Conservation (phyloP, 208 protist species). For the Naegleria lovaniensis region DNA sequence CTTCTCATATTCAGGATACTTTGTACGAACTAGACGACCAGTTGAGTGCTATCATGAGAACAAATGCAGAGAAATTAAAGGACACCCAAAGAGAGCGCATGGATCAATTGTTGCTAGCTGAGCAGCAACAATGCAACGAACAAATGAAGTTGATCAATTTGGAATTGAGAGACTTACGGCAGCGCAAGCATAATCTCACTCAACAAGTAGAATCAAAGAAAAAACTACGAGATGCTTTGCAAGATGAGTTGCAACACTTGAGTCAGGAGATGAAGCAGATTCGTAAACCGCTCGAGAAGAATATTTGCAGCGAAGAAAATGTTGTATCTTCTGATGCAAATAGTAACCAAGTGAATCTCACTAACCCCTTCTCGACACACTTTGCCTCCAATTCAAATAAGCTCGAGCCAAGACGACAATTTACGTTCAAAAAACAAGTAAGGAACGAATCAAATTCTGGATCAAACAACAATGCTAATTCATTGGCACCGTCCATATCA, state of each 20-base stretch:
- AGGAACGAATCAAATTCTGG: too few relatives aligned
- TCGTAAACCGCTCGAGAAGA: background rate
- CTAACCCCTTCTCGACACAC: background rate
- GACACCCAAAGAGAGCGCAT: background rate
- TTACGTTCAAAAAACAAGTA: background rate
- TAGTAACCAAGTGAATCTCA: background rate
- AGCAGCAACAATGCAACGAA: background rate
- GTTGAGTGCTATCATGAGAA: background rate
- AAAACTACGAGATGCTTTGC: background rate
- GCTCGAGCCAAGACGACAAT: background rate
- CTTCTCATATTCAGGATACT: too few relatives aligned
- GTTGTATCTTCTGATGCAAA: too few relatives aligned
- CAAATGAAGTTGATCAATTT: background rate
- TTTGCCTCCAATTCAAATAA: background rate
- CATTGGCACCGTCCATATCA: background rate
- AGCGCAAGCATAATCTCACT: background rate
- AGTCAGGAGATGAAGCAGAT: background rate
- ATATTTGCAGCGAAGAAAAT: background rate
- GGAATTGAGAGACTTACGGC: background rate
- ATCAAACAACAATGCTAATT: too few relatives aligned
- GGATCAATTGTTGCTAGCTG: background rate
- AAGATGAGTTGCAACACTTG: background rate
- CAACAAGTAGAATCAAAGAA: background rate
- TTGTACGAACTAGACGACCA: background rate
- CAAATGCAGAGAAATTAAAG: background rate